These are phyloP conservation scores for Kwoniella newhampshirensis DNA, from an alignment of 768 basidiomycete species.

Conservation along the genomic window DNA sequence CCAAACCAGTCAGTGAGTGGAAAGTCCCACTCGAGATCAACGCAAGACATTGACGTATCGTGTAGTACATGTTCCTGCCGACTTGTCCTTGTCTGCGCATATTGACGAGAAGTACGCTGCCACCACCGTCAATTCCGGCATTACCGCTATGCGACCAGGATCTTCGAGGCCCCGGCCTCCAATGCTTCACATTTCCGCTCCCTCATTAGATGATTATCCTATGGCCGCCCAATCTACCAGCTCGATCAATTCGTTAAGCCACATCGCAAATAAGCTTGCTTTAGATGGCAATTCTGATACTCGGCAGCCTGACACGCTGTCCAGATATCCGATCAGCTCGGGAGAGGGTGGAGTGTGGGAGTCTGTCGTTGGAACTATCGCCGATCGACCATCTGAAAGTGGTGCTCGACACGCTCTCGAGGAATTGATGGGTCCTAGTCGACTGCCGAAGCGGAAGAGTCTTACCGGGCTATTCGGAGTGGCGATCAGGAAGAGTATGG, in stretches of 20 bases:
- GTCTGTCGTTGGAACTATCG: conserved; percentile 16
- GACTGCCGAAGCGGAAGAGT: conserved; percentile 46
- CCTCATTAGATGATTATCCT: conserved; percentile 9
- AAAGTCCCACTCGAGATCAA: too few species aligned
- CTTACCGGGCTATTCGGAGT: conserved; percentile 42
- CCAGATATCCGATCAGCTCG: conserved; percentile 13
- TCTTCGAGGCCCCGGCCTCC: conserved; percentile 5
- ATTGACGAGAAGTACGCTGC: conserved; percentile 22
- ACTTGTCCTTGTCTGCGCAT: conserved; percentile 7
- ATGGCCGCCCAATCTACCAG: not conserved
- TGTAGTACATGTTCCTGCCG: not conserved
- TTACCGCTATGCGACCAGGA: conserved; percentile 1
- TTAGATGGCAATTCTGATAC: conserved; percentile 5
- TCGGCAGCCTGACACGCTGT: not conserved
- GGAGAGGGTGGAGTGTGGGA: conserved; percentile 24
- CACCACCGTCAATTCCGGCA: conserved; percentile 14
- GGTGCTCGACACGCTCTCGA: conserved; percentile 13
- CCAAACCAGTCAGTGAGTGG: too few species aligned
- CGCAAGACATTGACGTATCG: too few species aligned
- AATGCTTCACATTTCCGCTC: conserved; percentile 21
- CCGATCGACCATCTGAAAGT: conserved; percentile 6
- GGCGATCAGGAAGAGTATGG: conserved; percentile 26
- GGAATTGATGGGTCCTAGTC: conserved; percentile 17
- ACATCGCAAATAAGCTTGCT: conserved; percentile 1
- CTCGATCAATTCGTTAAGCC: conserved; percentile 4